A percentile compares a stretch with the other conserved stretches of the same genome.
Conservation (phyloP, 257 asterid genomes). For the Solanum piurae region DNA sequence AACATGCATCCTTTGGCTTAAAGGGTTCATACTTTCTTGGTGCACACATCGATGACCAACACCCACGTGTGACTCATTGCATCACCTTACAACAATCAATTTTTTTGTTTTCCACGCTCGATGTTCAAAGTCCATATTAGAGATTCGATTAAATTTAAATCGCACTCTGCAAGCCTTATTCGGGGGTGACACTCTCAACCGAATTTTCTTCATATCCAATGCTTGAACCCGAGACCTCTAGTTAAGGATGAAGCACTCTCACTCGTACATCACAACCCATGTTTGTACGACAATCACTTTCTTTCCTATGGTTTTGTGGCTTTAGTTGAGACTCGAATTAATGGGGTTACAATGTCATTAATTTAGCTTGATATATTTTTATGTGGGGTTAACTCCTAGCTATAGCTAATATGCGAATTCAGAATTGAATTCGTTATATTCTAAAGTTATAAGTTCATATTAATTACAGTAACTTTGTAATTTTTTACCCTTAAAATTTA, state of each 20-base stretch:
- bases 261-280: accelerated
- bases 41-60: background rate
- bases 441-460: background rate
- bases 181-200: accelerated
- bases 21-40: background rate
- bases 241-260: accelerated
- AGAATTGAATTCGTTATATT: no score
- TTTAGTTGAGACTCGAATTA: background rate
- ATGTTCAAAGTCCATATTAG: accelerated
- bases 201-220: accelerated
- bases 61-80: background rate
- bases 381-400: no score
- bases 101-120: no score
- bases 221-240: accelerated
- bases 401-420: no score
- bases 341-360: background rate
- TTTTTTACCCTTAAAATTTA: no score
- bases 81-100: background rate
- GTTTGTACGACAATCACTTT: background rate
- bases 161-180: accelerated
- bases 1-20: background rate
- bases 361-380: no score
- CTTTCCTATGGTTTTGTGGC: background rate
- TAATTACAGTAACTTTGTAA: no score
- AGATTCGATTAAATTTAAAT: accelerated